phyloP scores from a whole-genome alignment of 2,329 filamentous ascomycete species.

The Lachnellula arida region DNA sequence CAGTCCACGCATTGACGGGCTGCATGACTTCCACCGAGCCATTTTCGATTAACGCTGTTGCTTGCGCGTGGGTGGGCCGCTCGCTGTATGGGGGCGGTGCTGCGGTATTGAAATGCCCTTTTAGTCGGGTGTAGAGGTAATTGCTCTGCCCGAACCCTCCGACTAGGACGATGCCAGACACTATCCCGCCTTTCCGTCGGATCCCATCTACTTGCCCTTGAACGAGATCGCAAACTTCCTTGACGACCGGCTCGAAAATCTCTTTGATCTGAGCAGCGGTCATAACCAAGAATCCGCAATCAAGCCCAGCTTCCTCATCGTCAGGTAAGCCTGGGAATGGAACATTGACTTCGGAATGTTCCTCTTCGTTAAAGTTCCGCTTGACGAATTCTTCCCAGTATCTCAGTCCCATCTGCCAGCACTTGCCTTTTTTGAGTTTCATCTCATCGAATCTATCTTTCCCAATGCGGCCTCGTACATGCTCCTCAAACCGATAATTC shows the following conservation, averaged over 20 bases:
- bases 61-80: slow-evolving; percentile 60
- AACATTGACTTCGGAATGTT: slow-evolving; percentile 71
- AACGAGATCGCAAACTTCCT: slow-evolving; percentile 63
- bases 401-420: slow-evolving; percentile 72
- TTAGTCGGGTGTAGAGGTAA: slow-evolving; percentile 68
- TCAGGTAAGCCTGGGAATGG: slow-evolving; percentile 75
- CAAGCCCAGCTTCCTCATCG: slow-evolving; percentile 68
- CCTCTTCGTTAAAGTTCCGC: slow-evolving; percentile 75
- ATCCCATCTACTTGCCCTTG: slow-evolving; percentile 63
- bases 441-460: slow-evolving; percentile 65
- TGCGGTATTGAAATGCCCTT: slow-evolving; percentile 56
- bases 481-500: slow-evolving; percentile 77
- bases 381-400: slow-evolving; percentile 86
- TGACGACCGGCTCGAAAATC: slow-evolving; percentile 71
- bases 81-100: slow-evolving; percentile 58
- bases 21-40: slow-evolving; percentile 74
- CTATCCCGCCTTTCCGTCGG: slow-evolving; percentile 54
- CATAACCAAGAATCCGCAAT: slow-evolving; percentile 73
- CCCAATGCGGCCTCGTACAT: slow-evolving; percentile 65
- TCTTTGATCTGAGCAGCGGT: slow-evolving; percentile 63
- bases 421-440: slow-evolving; percentile 72
- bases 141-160: slow-evolving; percentile 79
- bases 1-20: slow-evolving; percentile 76
- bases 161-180: slow-evolving; percentile 73
- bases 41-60: slow-evolving; percentile 41